A percentile compares a stretch with the other conserved stretches of the same genome.
Conservation (phyloP, 2,329 filamentous ascomycete species). For the Lecanosticta acicola region DNA sequence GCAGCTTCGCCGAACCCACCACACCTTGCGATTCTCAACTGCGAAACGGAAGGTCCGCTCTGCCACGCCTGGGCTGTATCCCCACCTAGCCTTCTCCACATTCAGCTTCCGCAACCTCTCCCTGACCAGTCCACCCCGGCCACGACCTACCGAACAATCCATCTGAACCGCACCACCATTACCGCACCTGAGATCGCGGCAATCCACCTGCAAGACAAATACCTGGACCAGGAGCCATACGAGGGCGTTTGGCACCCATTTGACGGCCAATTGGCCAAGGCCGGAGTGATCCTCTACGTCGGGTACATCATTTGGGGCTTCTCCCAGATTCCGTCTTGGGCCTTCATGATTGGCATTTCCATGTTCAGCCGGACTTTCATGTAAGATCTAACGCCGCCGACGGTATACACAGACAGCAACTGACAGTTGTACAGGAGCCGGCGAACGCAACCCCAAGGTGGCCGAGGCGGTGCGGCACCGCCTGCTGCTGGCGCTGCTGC, state of each 20-base stretch:
- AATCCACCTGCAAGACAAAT: conserved; percentile 56
- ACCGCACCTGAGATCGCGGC: conserved; percentile 59
- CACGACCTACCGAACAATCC: conserved; percentile 59
- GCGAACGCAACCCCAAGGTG: neutral
- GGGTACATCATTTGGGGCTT: conserved; percentile 63
- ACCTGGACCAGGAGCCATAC: conserved; percentile 46
- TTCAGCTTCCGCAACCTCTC: conserved; percentile 53
- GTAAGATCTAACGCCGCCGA: neutral
- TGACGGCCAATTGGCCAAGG: conserved; percentile 60
- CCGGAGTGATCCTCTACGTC: conserved; percentile 56
- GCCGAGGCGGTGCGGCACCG: neutral
- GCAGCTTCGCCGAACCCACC: conserved; percentile 56
- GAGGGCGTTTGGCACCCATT: conserved; percentile 73
- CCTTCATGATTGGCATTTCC: conserved; percentile 11
- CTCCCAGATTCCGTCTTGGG: conserved; percentile 46
- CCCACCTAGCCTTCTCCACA: conserved; percentile 60
- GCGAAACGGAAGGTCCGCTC: conserved; percentile 66
- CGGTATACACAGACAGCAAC: neutral
- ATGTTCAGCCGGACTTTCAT: conserved; percentile 10
- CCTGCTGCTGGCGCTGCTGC: conserved; percentile 3
- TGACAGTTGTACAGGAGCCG: conserved; percentile 3
- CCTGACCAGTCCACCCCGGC: conserved; percentile 60
- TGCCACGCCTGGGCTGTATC: conserved; percentile 68
- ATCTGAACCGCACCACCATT: conserved; percentile 64
- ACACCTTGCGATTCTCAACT: conserved; percentile 65